Conservation (phyloP, 208 protist species). For the Naegleria gruberi region DNA sequence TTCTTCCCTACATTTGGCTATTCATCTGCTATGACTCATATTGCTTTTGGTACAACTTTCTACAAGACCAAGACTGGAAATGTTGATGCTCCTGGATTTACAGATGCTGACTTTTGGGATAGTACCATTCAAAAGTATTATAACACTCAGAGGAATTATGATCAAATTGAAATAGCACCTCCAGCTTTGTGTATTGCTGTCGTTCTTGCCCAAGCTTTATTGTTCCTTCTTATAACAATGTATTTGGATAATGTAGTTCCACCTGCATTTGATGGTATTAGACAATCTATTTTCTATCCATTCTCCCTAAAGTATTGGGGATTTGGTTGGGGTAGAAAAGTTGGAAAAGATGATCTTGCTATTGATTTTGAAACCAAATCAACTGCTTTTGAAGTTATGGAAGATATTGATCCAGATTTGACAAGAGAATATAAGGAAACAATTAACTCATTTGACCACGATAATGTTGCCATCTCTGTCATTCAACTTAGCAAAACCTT, state of each 20-base stretch:
- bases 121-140: not conserved
- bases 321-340: not conserved
- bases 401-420: not conserved
- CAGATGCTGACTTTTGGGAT: not conserved
- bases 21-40: not conserved
- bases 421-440: not conserved
- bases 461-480: not conserved
- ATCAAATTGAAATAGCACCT: not conserved
- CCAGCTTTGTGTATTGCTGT: not conserved
- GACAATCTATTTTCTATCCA: not conserved
- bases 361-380: not conserved
- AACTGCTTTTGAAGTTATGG: not conserved
- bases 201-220: not conserved
- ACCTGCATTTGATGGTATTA: not conserved
- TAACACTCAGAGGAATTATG: not conserved
- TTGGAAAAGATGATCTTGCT: not conserved
- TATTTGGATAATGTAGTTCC: constrained; percentile 8
- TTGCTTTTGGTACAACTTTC: not conserved
- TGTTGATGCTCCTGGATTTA: not conserved
- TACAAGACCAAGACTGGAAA: not conserved
- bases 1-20: not conserved
- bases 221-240: not conserved
- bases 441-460: not conserved
- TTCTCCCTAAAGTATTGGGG: not conserved
- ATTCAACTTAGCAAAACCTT: not conserved